Evolutionary conservation across 352 stramenopile species (phyloP).

Genomic region (Phytophthora ohioensis): DNA sequence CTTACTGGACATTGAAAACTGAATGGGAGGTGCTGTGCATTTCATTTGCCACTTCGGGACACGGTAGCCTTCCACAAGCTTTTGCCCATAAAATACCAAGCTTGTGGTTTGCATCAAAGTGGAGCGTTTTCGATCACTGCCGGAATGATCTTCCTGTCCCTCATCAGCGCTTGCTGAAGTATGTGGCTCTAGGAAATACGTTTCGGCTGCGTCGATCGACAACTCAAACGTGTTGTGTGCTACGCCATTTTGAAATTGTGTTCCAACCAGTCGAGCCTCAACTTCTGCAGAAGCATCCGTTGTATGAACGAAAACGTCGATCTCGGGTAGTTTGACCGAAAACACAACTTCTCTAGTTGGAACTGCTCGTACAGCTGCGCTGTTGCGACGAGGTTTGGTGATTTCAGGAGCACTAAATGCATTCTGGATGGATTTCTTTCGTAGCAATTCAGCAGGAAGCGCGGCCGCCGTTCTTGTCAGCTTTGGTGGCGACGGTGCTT

Average conservation of each 20-base stretch:
- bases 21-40: slow-evolving; percentile 75
- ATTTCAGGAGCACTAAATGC: slow-evolving; percentile 21
- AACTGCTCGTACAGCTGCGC: not conserved
- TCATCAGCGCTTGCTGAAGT: not conserved
- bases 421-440: slow-evolving; percentile 30
- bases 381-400: slow-evolving; percentile 22
- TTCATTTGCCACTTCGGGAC: slow-evolving; percentile 68
- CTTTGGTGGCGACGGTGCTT: slow-evolving; percentile 16
- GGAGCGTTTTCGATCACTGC: slow-evolving; percentile 50
- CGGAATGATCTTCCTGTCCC: not conserved
- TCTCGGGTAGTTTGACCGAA: slow-evolving; percentile 61
- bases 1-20: slow-evolving; percentile 70
- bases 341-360: slow-evolving; percentile 51
- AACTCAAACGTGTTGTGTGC: slow-evolving; percentile 65
- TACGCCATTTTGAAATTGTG: slow-evolving; percentile 63
- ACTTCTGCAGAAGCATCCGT: slow-evolving; percentile 73
- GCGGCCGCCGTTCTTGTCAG: slow-evolving; percentile 17
- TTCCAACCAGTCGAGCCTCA: slow-evolving; percentile 59
- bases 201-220: slow-evolving; percentile 61
- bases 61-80: slow-evolving; percentile 48
- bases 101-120: slow-evolving; percentile 68
- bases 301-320: slow-evolving; percentile 72
- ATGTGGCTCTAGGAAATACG: slow-evolving; percentile 66
- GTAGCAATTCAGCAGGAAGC: slow-evolving; percentile 26
- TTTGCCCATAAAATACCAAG: slow-evolving; percentile 72